Percentiles rank a stretch among this genome's conserved stretches.
Evolutionary conservation across 2,329 filamentous ascomycete species (phyloP).

Genomic region (Aspergillus caelatus): DNA sequence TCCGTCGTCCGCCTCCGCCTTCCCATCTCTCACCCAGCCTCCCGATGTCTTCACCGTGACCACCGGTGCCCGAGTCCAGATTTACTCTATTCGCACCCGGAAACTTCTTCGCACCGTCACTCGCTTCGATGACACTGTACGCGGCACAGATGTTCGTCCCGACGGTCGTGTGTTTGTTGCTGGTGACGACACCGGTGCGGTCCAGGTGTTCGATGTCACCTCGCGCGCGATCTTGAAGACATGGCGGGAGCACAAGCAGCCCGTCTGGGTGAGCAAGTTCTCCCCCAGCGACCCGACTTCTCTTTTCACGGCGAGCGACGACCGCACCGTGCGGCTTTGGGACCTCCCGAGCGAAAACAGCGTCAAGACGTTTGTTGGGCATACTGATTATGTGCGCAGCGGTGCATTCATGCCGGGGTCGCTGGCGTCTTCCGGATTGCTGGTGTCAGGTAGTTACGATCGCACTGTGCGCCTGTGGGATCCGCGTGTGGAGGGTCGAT

Average conservation of each 20-base stretch:
- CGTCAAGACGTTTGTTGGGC: constrained; percentile 77
- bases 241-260: constrained; percentile 92
- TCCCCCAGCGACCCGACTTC: constrained; percentile 85
- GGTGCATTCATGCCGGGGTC: constrained; percentile 79
- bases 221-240: constrained; percentile 92
- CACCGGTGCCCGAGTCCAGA: constrained; percentile 88
- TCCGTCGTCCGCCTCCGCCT: constrained; percentile 46
- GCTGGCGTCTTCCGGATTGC: constrained; percentile 65
- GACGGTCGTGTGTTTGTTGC: constrained; percentile 89
- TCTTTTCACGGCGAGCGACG: constrained; percentile 87
- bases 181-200: constrained; percentile 85
- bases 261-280: constrained; percentile 89
- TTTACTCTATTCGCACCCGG: constrained; percentile 88
- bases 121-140: constrained; percentile 87
- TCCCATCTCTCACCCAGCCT: constrained; percentile 49
- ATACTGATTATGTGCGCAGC: constrained; percentile 88
- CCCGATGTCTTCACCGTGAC: constrained; percentile 79
- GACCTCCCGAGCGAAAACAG: constrained; percentile 81
- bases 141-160: constrained; percentile 82
- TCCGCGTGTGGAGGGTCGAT: constrained; percentile 68
- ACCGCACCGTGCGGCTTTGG: constrained; percentile 91
- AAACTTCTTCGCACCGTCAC: constrained; percentile 94
- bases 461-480: constrained; percentile 94
- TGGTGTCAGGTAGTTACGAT: constrained; percentile 93
- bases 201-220: constrained; percentile 92